These are phyloP conservation scores for Fusarium neocosmosporiellum DNA, from an alignment of 2,329 filamentous ascomycete species.

Conservation along the genomic window DNA sequence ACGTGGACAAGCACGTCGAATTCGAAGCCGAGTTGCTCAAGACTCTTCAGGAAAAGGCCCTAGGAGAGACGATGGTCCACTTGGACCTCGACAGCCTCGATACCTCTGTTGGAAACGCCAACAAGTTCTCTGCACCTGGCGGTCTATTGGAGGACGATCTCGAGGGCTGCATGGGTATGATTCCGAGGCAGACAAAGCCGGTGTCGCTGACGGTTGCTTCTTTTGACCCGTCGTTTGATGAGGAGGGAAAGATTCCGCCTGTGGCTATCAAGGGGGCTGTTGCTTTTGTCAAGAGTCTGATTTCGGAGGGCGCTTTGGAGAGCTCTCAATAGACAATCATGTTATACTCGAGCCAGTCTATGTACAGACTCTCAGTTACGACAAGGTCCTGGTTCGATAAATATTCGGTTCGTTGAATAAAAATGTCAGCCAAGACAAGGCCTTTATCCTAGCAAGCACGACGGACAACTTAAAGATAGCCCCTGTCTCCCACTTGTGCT, in stretches of 20 bases:
- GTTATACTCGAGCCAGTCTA: neutral
- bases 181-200: conserved; percentile 28
- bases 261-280: conserved; percentile 24
- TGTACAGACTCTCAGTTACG: neutral
- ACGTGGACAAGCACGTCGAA: conserved; percentile 10
- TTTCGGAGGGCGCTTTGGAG: conserved; percentile 17
- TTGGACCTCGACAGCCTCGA: conserved; percentile 52
- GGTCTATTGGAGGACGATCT: conserved; percentile 46
- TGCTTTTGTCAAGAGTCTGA: conserved; percentile 24
- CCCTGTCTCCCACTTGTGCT: neutral
- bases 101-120: conserved; percentile 47
- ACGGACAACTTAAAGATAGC: neutral
- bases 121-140: conserved; percentile 50
- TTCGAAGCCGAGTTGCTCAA: conserved; percentile 25
- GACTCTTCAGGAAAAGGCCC: conserved; percentile 17
- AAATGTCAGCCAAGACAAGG: neutral
- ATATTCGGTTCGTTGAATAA: neutral
- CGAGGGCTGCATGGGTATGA: conserved; percentile 25
- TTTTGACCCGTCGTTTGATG: conserved; percentile 38
- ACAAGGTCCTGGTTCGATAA: neutral
- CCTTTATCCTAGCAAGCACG: neutral
- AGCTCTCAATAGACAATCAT: neutral
- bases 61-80: conserved; percentile 45
- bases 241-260: conserved; percentile 21
- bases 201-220: conserved; percentile 37